Percentiles rank a stretch among this genome's conserved stretches.
phyloP scores from a whole-genome alignment of 495 filamentous ascomycete species.

The Saxophila tyrrhenica region DNA sequence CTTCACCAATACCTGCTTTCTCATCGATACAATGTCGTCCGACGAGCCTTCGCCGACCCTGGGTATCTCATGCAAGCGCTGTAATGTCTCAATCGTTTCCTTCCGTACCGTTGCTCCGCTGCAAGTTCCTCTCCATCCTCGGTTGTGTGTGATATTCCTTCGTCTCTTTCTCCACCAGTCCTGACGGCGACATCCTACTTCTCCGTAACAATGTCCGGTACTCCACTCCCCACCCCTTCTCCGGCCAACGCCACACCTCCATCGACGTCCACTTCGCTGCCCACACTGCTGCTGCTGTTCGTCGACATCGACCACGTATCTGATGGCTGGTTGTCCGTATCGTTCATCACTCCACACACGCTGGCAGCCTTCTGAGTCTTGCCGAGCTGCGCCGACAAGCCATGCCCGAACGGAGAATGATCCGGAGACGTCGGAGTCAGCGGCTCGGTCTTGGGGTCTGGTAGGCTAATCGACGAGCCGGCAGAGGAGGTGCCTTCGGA shows the following conservation, averaged over 20 bases:
- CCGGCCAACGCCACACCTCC: conserved; percentile 48
- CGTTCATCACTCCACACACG: neutral
- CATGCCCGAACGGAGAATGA: conserved; percentile 5
- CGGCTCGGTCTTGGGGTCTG: conserved; percentile 2
- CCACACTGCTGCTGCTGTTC: conserved; percentile 14
- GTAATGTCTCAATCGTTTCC: neutral
- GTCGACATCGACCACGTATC: neutral
- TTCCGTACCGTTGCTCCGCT: neutral
- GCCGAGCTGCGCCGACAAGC: neutral
- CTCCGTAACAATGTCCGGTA: conserved; percentile 40
- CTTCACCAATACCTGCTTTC: too few relatives aligned
- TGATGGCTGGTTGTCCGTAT: neutral
- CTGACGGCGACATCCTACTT: neutral
- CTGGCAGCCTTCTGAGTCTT: conserved; percentile 7
- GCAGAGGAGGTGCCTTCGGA: conserved; percentile 13
- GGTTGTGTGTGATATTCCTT: neutral
- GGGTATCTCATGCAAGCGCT: neutral
- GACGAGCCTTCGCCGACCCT: neutral
- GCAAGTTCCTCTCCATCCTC: too few relatives aligned
- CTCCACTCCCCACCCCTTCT: conserved; percentile 41
- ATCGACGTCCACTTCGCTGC: conserved; percentile 33
- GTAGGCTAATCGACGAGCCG: conserved; percentile 14
- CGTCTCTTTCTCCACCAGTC: neutral
- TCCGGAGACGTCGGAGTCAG: conserved; percentile 7
- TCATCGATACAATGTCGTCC: too few relatives aligned